Percentiles rank a stretch among this genome's conserved stretches.
Conservation (phyloP, 306 rosid genomes). For the Quercus robur region DNA sequence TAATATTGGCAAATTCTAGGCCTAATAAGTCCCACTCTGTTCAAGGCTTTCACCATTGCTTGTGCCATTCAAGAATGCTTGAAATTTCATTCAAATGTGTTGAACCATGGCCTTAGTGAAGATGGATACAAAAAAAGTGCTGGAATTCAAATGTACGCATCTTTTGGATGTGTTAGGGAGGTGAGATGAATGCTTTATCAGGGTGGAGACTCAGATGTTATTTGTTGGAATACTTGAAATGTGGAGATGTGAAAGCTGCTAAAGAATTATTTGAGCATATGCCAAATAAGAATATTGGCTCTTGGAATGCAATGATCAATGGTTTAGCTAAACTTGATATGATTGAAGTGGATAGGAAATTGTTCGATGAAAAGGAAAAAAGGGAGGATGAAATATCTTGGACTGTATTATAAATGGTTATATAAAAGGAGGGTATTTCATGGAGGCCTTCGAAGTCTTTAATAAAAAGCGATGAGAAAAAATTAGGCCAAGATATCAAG, state of each 20-base stretch:
- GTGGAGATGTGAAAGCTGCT: slow-evolving; percentile 49
- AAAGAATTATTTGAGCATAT: slow-evolving; percentile 32
- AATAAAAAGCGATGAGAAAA: slow-evolving; percentile 46
- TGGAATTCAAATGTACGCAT: slow-evolving; percentile 66
- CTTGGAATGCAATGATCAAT: slow-evolving; percentile 58
- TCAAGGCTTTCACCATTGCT: slow-evolving; percentile 46
- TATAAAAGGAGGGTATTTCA: slow-evolving; percentile 22
- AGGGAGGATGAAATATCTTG: slow-evolving; percentile 63
- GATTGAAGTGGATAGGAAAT: slow-evolving; percentile 41
- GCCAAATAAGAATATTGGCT: slow-evolving; percentile 38
- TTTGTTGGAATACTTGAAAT: slow-evolving; percentile 56
- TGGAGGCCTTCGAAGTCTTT: slow-evolving; percentile 48
- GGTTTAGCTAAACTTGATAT: slow-evolving; percentile 40
- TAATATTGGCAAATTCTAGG: slow-evolving; percentile 39
- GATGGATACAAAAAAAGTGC: slow-evolving; percentile 55
- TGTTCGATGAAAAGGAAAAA: slow-evolving; percentile 48
- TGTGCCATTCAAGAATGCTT: slow-evolving; percentile 41
- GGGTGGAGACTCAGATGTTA: slow-evolving; percentile 36
- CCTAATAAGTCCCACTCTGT: slow-evolving; percentile 56
- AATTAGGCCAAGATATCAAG: slow-evolving; percentile 39
- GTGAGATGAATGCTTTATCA: slow-evolving; percentile 39
- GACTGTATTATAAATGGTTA: slow-evolving; percentile 62
- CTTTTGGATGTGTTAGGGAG: slow-evolving; percentile 38
- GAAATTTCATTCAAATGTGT: slow-evolving; percentile 38
- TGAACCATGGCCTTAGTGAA: slow-evolving; percentile 37